A percentile compares a stretch with the other conserved stretches of the same genome.
phyloP scores from a whole-genome alignment of 2,329 filamentous ascomycete genomes.

The Penicillium freii region DNA sequence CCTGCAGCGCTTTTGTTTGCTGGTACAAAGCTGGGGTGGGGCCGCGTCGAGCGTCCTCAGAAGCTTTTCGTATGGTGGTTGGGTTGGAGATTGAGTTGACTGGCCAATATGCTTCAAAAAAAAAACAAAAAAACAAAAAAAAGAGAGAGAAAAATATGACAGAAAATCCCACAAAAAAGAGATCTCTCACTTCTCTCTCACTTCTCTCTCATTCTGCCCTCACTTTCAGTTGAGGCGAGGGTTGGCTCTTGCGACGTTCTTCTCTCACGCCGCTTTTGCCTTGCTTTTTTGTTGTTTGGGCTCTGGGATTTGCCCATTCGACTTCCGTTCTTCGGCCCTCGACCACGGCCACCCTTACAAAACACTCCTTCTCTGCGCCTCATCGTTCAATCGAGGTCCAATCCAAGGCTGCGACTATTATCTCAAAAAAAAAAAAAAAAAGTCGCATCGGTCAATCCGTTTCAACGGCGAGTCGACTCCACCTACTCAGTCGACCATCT shows the following conservation, averaged over 20 bases:
- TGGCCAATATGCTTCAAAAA: background rate
- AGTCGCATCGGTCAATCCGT: background rate
- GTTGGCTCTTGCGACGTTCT: background rate
- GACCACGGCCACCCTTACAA: background rate
- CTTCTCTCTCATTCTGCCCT: background rate
- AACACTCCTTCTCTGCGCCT: background rate
- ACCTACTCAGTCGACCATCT: background rate
- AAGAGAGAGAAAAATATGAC: background rate
- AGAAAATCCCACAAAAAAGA: background rate
- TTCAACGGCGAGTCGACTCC: background rate
- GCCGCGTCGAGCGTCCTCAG: background rate
- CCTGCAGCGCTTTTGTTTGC: background rate
- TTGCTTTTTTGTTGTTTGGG: background rate
- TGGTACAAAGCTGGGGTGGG: background rate
- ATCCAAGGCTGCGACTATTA: background rate
- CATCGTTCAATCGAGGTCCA: background rate
- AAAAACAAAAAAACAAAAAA: background rate
- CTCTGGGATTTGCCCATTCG: background rate
- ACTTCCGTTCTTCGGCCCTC: background rate
- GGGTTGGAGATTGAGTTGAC: slow-evolving; percentile 6
- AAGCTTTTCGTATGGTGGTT: slow-evolving; percentile 1
- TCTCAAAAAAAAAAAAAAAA: background rate
- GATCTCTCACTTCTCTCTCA: background rate
- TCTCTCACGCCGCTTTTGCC: background rate
- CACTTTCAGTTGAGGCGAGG: background rate